A percentile compares a stretch with the other conserved stretches of the same genome.
phyloP scores from a whole-genome alignment of 108 stramenopile species.

The Stephanodiscus triporus region DNA sequence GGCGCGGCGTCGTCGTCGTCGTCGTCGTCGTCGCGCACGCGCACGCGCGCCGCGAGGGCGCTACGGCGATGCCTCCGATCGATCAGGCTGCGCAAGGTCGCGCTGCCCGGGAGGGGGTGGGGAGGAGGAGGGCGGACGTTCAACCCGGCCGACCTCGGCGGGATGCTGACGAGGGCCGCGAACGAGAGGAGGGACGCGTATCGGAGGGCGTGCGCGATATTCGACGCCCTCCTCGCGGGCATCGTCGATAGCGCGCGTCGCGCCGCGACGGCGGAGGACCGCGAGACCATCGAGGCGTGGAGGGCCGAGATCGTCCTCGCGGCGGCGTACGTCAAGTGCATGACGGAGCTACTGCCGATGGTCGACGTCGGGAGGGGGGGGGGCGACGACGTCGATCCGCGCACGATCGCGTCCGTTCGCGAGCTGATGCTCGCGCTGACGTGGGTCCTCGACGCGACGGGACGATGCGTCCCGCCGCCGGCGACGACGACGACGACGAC shows the following conservation, averaged over 20 bases:
- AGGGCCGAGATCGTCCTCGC: slow-evolving; percentile 15
- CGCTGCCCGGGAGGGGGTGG: background rate
- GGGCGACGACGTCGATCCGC: background rate
- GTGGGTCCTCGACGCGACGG: too few species aligned
- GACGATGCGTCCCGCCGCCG: background rate
- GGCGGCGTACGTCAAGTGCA: slow-evolving; percentile 32
- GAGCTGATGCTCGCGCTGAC: background rate
- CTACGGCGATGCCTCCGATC: slow-evolving; percentile 26
- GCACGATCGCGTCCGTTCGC: background rate
- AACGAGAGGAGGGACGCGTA: slow-evolving; percentile 29
- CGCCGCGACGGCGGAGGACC: too few species aligned
- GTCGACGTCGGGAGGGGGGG: slow-evolving; percentile 13
- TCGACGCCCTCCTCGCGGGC: slow-evolving; percentile 19
- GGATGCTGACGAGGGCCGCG: slow-evolving; percentile 22
- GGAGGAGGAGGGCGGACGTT: slow-evolving; percentile 4
- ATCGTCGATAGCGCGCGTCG: slow-evolving; percentile 24
- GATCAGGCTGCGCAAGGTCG: slow-evolving; percentile 17
- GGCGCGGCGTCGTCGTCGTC: slow-evolving; percentile 5
- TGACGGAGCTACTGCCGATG: slow-evolving; percentile 44
- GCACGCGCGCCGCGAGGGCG: slow-evolving; percentile 19
- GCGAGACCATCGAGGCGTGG: too few species aligned
- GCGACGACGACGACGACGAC: too few species aligned
- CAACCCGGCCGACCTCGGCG: slow-evolving; percentile 28
- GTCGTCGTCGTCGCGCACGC: slow-evolving; percentile 5
- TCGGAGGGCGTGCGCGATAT: slow-evolving; percentile 22